Percentiles rank a stretch among this genome's conserved stretches.
These are phyloP conservation scores for Chrysosporium keratinophilum DNA, from an alignment of 2,329 filamentous ascomycete species.

Conservation along the genomic window DNA sequence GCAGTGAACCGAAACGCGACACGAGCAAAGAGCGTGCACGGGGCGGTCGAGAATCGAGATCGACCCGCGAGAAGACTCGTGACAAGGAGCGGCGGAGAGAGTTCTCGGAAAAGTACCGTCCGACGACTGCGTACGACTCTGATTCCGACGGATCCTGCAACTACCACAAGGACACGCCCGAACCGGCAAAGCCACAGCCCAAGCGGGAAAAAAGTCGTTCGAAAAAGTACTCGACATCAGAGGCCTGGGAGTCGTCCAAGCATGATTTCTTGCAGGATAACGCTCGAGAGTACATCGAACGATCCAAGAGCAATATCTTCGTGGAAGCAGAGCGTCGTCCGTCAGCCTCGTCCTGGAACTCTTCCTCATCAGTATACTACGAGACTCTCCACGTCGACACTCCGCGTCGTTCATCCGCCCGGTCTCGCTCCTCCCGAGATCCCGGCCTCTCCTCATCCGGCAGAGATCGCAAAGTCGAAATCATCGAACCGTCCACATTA, in stretches of 20 bases:
- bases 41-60: constrained; percentile 25
- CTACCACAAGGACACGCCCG: constrained; percentile 14
- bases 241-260: constrained; percentile 24
- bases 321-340: constrained; percentile 22
- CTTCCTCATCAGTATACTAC: constrained; percentile 25
- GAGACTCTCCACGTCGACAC: constrained; percentile 26
- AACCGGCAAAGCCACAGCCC: no score
- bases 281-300: constrained; percentile 33
- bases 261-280: constrained; percentile 24
- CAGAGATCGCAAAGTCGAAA: constrained; percentile 20
- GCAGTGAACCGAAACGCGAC: constrained; percentile 1
- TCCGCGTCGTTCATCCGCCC: constrained; percentile 24
- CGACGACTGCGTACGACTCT: constrained; percentile 21
- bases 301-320: constrained; percentile 22
- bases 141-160: constrained; percentile 25
- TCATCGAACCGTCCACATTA: constrained; percentile 27
- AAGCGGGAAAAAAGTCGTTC: not conserved
- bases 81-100: constrained; percentile 37
- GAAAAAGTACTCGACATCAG: not conserved
- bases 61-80: constrained; percentile 29
- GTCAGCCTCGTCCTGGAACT: constrained; percentile 22
- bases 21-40: constrained; percentile 26
- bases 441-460: constrained; percentile 7
- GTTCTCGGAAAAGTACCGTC: constrained; percentile 31
- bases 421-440: constrained; percentile 21